Conservation (phyloP, 805 yeast genomes). For the Candida khao-thaluensis region DNA sequence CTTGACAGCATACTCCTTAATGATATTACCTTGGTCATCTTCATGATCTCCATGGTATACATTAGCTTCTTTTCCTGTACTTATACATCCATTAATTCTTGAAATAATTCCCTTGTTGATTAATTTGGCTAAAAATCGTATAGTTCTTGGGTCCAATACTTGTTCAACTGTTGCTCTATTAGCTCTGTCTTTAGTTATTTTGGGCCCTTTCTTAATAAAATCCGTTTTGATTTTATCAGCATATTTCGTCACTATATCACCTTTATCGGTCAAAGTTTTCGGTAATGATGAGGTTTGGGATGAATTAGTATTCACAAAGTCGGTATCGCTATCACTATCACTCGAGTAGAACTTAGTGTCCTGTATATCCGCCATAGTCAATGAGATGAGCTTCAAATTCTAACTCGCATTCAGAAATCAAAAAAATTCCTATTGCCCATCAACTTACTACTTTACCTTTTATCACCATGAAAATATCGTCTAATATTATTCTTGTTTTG, state of each 20-base stretch:
- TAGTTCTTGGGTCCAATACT: slow-evolving; percentile 92
- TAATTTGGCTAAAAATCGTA: slow-evolving; percentile 75
- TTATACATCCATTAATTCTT: slow-evolving; percentile 86
- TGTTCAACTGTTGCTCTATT: slow-evolving; percentile 97
- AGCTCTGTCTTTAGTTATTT: slow-evolving; percentile 74
- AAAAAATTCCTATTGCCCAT: not conserved
- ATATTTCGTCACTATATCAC: slow-evolving; percentile 57
- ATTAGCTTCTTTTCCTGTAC: slow-evolving; percentile 99
- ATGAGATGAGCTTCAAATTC: slow-evolving; percentile 3
- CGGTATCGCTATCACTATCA: slow-evolving; percentile 15
- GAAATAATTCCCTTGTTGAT: slow-evolving; percentile 82
- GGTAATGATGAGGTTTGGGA: slow-evolving; percentile 2
- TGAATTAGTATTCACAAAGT: not conserved
- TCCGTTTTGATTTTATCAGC: slow-evolving; percentile 66
- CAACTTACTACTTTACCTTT: too few species aligned
- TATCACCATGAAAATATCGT: slow-evolving; percentile 2
- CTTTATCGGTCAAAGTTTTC: slow-evolving; percentile 36
- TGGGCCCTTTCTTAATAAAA: slow-evolving; percentile 55
- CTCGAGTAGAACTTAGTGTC: not conserved
- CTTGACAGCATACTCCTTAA: slow-evolving; percentile 78
- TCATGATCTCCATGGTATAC: slow-evolving; percentile 80
- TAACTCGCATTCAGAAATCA: not conserved
- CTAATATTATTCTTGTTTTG: slow-evolving; percentile 7
- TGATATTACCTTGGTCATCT: slow-evolving; percentile 46
- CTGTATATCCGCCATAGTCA: not conserved